Evolutionary conservation across 2,329 filamentous ascomycete species (phyloP).

Genomic region (Colletotrichum somersetense): DNA sequence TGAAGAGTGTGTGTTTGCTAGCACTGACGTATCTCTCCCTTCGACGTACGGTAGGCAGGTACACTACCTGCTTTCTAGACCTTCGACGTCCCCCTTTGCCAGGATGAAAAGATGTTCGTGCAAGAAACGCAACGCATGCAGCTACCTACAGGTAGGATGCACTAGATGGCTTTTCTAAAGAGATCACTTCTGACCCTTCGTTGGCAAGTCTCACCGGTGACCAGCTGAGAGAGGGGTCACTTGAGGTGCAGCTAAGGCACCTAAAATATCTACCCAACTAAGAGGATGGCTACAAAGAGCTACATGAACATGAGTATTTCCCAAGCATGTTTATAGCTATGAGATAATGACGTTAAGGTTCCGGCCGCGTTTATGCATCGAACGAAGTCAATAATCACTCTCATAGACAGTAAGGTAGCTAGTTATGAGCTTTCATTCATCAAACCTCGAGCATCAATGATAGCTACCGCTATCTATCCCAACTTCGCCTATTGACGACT

Average conservation of each 20-base stretch:
- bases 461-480: background rate
- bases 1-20: constrained; percentile 7
- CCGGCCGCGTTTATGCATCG: background rate
- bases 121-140: background rate
- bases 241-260: constrained; percentile 8
- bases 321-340: background rate
- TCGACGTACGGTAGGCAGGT: too few relatives aligned
- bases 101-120: background rate
- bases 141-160: background rate
- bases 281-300: background rate
- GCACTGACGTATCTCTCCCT: constrained; percentile 15
- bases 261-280: constrained; percentile 1
- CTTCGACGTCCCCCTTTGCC: background rate
- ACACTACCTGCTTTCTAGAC: background rate
- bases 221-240: constrained; percentile 16
- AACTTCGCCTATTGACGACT: constrained; percentile 2
- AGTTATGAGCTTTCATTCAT: constrained; percentile 4
- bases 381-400: background rate
- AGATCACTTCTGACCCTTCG: background rate
- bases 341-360: background rate
- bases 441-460: background rate
- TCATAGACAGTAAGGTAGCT: background rate
- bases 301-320: background rate
- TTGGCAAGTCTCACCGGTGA: constrained; percentile 3
- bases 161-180: background rate